Evolutionary conservation across 2,329 filamentous ascomycete species (phyloP).

Genomic region (Laburnicola sp.): DNA sequence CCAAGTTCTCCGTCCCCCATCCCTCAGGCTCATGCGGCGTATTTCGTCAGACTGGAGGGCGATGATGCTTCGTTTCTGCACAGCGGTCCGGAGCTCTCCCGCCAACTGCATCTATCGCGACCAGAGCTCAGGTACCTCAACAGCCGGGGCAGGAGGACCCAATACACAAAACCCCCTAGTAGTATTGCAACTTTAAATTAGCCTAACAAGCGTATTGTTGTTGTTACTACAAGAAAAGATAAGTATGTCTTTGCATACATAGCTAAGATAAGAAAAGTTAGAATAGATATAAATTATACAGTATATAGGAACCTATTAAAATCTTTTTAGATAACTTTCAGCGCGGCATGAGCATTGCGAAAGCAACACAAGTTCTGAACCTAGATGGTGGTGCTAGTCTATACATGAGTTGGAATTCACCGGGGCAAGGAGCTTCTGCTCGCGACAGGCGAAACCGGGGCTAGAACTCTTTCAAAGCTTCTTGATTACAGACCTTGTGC

Average conservation of each 20-base stretch:
- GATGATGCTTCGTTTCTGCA: background rate
- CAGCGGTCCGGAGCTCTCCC: background rate
- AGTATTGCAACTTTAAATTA: background rate
- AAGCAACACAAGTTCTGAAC: background rate
- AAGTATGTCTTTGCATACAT: background rate
- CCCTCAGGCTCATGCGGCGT: too few species aligned
- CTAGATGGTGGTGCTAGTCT: background rate
- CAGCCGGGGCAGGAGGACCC: background rate
- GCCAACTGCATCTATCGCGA: background rate
- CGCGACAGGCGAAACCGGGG: too few species aligned
- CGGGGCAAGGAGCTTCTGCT: too few species aligned
- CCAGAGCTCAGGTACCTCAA: background rate
- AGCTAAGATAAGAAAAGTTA: background rate
- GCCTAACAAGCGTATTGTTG: background rate
- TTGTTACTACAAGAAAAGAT: background rate
- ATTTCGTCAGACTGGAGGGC: background rate
- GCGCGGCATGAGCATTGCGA: background rate
- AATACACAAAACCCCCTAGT: background rate
- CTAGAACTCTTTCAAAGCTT: too few species aligned
- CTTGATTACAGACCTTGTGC: too few species aligned
- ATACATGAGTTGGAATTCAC: slow-evolving; percentile 1
- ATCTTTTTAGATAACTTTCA: background rate
- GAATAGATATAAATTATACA: background rate
- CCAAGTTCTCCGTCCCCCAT: too few species aligned
- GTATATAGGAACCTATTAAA: background rate